These are phyloP conservation scores for Croton setiger DNA, from an alignment of 441 rosid genomes.

Conservation along the genomic window DNA sequence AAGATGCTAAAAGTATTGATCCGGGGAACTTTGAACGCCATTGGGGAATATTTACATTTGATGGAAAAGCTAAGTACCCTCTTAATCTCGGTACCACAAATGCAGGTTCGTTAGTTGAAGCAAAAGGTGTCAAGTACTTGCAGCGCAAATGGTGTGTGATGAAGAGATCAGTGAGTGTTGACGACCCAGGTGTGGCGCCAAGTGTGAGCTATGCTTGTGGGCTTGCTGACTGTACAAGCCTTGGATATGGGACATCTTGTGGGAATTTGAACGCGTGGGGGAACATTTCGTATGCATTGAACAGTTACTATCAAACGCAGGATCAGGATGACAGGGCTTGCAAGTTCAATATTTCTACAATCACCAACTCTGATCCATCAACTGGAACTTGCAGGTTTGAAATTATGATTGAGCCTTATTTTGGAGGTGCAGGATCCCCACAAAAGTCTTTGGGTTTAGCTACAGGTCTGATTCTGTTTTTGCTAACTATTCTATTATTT, in stretches of 20 bases:
- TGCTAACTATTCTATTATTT: conserved; percentile 31
- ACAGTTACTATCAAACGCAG: conserved; percentile 83
- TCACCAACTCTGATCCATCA: conserved; percentile 62
- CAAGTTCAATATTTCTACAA: conserved; percentile 61
- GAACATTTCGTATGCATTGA: conserved; percentile 86
- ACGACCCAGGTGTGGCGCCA: conserved; percentile 60
- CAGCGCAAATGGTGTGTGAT: conserved; percentile 79
- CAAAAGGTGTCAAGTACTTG: conserved; percentile 47
- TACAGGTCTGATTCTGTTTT: conserved; percentile 28
- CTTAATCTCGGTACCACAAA: conserved; percentile 84
- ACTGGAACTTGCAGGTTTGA: conserved; percentile 53
- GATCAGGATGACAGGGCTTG: conserved; percentile 75
- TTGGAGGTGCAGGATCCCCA: conserved; percentile 41
- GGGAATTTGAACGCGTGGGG: conserved; percentile 45
- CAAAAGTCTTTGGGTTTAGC: conserved; percentile 21
- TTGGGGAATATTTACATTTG: conserved; percentile 85
- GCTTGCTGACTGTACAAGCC: conserved; percentile 77
- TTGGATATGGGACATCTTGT: conserved; percentile 87
- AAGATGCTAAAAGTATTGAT: conserved; percentile 81
- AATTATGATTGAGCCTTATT: conserved; percentile 70
- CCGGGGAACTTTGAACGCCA: conserved; percentile 98
- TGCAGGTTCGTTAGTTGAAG: conserved; percentile 53
- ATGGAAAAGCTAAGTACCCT: conserved; percentile 65
- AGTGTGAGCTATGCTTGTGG: conserved; percentile 88
- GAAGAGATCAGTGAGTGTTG: conserved; percentile 55